These are phyloP conservation scores for Chaetothyriales sp. DNA, from an alignment of 2,329 filamentous ascomycete species.

Conservation along the genomic window DNA sequence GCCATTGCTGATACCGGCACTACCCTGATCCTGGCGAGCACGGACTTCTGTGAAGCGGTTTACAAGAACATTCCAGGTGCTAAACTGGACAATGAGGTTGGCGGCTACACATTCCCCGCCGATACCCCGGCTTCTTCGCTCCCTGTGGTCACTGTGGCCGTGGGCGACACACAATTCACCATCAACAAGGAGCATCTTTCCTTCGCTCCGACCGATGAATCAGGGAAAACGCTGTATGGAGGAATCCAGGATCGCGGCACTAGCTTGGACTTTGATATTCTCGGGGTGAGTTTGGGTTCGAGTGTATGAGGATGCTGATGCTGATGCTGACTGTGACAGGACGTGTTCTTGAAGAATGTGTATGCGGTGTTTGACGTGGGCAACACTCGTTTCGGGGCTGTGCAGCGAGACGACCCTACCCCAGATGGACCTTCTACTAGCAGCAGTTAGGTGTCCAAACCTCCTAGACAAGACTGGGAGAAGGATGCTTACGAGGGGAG, in stretches of 20 bases:
- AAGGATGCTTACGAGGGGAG: neutral
- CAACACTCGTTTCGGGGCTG: constrained; percentile 43
- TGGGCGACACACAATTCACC: constrained; percentile 45
- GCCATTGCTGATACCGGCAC: constrained; percentile 61
- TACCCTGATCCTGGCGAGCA: constrained; percentile 50
- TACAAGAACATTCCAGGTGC: constrained; percentile 50
- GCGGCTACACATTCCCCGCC: constrained; percentile 51
- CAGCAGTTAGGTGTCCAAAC: neutral
- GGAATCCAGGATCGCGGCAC: constrained; percentile 49
- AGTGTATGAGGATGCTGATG: constrained; percentile 30
- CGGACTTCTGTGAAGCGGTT: constrained; percentile 44
- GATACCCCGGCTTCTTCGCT: constrained; percentile 37
- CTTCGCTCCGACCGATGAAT: constrained; percentile 33
- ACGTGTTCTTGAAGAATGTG: neutral
- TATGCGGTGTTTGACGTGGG: constrained; percentile 40
- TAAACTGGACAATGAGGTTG: constrained; percentile 38
- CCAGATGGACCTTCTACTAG: constrained; percentile 4
- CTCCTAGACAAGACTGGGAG: neutral
- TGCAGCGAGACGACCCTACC: constrained; percentile 36
- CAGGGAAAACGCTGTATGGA: constrained; percentile 44
- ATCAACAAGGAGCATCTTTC: constrained; percentile 49
- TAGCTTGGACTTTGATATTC: constrained; percentile 42
- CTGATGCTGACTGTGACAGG: neutral
- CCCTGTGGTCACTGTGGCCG: constrained; percentile 46
- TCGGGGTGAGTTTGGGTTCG: constrained; percentile 47